phyloP scores from a whole-genome alignment of 1,284 basidiomycete genomes.

The Moesziomyces globuligerus region DNA sequence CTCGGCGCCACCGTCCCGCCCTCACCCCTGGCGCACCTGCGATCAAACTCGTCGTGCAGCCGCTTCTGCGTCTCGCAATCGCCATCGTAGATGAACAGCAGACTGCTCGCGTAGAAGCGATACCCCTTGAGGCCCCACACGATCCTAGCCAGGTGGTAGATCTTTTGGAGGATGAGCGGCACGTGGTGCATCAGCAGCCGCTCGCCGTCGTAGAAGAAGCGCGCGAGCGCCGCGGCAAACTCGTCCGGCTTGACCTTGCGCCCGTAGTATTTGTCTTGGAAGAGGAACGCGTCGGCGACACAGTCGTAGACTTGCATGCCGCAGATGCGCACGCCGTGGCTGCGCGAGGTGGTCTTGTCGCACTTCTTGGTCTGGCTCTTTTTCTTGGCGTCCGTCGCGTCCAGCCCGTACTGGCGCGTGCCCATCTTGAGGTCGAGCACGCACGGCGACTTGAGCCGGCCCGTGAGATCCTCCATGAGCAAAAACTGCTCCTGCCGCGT shows the following conservation, averaged over 20 bases:
- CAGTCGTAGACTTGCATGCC: conserved; percentile 88
- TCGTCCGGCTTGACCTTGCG: conserved; percentile 86
- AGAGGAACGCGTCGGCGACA: conserved; percentile 77
- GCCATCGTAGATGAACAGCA: conserved; percentile 97
- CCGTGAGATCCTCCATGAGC: conserved; percentile 97
- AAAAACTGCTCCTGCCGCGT: conserved; percentile 95
- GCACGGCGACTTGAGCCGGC: conserved; percentile 89
- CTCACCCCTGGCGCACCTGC: conserved; percentile 33
- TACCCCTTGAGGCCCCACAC: conserved; percentile 87
- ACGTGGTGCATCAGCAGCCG: conserved; percentile 88
- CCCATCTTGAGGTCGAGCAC: conserved; percentile 99
- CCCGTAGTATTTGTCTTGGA: conserved; percentile 97
- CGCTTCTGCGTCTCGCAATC: conserved; percentile 83
- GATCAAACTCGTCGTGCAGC: conserved; percentile 63
- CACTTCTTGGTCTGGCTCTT: conserved; percentile 98
- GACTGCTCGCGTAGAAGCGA: conserved; percentile 95
- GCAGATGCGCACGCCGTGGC: conserved; percentile 90
- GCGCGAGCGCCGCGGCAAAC: conserved; percentile 82
- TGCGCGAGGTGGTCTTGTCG: conserved; percentile 90
- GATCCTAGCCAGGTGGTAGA: conserved; percentile 92
- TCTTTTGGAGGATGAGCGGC: conserved; percentile 86
- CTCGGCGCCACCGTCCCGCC: conserved; percentile 37
- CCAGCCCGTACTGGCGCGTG: conserved; percentile 95
- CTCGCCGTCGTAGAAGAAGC: conserved; percentile 87
- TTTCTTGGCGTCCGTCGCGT: conserved; percentile 91